Percentiles rank a stretch among this genome's conserved stretches.
phyloP scores from a whole-genome alignment of 805 yeast genomes.

The Scheffersomyces lignosus region DNA sequence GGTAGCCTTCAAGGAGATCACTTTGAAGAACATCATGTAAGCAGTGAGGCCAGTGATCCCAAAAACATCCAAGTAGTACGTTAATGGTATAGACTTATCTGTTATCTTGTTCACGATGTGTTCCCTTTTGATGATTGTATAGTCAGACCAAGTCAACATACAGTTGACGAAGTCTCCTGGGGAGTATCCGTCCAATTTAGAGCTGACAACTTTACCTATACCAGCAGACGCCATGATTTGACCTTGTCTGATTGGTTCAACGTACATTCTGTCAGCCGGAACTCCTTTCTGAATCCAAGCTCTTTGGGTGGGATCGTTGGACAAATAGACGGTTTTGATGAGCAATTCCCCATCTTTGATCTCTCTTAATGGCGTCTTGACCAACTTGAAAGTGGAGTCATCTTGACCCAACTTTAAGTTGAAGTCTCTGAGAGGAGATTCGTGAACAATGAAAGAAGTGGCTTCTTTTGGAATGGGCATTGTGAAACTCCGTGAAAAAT shows the following conservation, averaged over 20 bases:
- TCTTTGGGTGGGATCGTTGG: conserved; percentile 40
- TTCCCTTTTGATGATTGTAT: conserved; percentile 15
- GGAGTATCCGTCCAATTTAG: conserved; percentile 20
- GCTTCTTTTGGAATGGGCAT: conserved; percentile 10
- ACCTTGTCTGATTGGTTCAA: conserved; percentile 21
- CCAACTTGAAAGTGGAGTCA: conserved; percentile 33
- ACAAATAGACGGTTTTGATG: conserved; percentile 27
- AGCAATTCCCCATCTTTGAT: conserved; percentile 26
- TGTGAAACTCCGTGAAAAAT: no score
- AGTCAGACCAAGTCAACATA: conserved; percentile 23
- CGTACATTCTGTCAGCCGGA: conserved; percentile 20
- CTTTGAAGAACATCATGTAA: conserved; percentile 24
- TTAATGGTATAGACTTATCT: conserved; percentile 18
- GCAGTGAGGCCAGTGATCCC: conserved; percentile 34
- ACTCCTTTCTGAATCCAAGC: conserved; percentile 34
- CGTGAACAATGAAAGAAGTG: conserved; percentile 15
- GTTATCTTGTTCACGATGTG: conserved; percentile 16
- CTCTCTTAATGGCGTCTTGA: conserved; percentile 10
- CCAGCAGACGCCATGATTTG: conserved; percentile 22
- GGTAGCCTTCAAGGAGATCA: conserved; percentile 15
- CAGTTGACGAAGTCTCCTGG: conserved; percentile 26
- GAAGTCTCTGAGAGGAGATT: conserved; percentile 17
- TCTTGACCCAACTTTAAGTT: conserved; percentile 17
- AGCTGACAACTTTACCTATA: conserved; percentile 23
- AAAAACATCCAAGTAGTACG: conserved; percentile 23